Conservation (phyloP, 129 eudicot species). For the Oenanthe sinensis region DNA sequence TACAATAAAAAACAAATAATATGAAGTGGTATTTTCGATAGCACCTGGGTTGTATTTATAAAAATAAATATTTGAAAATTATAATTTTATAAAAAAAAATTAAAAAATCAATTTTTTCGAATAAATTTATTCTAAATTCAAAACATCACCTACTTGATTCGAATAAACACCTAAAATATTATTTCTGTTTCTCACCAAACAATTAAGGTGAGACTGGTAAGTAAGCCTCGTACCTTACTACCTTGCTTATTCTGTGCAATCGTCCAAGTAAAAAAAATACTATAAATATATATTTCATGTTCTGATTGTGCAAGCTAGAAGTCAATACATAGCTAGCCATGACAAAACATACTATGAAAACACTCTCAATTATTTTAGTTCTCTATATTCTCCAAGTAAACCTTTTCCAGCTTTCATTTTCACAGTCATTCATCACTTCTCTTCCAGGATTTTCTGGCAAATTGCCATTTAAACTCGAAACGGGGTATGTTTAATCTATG, state of each 20-base stretch:
- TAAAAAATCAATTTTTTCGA: too few relatives aligned
- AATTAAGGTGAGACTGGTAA: background rate
- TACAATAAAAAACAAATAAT: too few relatives aligned
- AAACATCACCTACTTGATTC: too few relatives aligned
- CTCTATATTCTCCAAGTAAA: background rate
- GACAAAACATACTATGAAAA: background rate
- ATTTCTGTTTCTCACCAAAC: background rate
- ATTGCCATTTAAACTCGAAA: conserved; percentile 4
- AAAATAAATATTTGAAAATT: too few relatives aligned
- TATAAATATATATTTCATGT: background rate
- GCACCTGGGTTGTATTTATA: too few relatives aligned
- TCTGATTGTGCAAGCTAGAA: too few relatives aligned
- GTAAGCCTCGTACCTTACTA: background rate
- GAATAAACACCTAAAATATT: too few relatives aligned
- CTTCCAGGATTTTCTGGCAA: conserved; percentile 10
- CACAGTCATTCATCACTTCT: background rate
- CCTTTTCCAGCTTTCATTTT: background rate
- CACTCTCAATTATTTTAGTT: background rate
- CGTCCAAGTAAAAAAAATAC: background rate
- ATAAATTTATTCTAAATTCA: too few relatives aligned
- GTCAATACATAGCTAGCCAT: background rate
- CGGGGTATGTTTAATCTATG: background rate
- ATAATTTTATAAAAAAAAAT: too few relatives aligned
- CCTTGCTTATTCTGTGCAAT: background rate
- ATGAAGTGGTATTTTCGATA: too few relatives aligned